Evolutionary conservation across 2,329 filamentous ascomycete genomes (phyloP).

Genomic region (Sarocladium brachiariae): DNA sequence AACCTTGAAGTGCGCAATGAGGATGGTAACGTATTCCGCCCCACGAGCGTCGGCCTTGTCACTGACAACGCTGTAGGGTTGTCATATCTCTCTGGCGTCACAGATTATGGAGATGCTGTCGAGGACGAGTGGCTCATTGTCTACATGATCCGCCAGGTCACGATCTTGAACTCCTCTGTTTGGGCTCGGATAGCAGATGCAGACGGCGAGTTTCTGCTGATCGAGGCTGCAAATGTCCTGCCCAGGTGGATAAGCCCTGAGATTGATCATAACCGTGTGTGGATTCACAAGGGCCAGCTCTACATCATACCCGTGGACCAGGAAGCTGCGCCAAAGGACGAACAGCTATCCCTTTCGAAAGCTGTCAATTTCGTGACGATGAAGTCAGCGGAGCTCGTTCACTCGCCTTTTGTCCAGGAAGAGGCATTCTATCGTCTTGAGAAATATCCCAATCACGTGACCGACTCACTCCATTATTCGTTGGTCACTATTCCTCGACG

Average conservation of each 20-base stretch:
- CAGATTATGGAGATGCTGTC: constrained; percentile 87
- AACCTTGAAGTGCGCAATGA: constrained; percentile 57
- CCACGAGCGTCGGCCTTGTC: neutral
- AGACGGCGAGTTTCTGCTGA: constrained; percentile 91
- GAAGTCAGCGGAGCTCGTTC: constrained; percentile 53
- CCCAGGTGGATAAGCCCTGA: constrained; percentile 91
- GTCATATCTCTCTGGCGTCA: constrained; percentile 65
- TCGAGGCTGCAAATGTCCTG: constrained; percentile 83
- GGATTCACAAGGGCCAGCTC: constrained; percentile 75
- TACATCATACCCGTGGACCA: constrained; percentile 59
- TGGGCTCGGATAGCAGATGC: constrained; percentile 82
- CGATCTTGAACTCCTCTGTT: constrained; percentile 60
- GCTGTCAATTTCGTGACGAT: constrained; percentile 56
- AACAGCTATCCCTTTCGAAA: constrained; percentile 52
- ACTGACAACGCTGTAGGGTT: constrained; percentile 31
- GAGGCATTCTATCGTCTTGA: constrained; percentile 86
- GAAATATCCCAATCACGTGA: constrained; percentile 74
- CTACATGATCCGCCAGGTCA: constrained; percentile 77
- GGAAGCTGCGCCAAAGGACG: constrained; percentile 22
- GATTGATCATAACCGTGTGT: constrained; percentile 79
- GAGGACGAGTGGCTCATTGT: constrained; percentile 98
- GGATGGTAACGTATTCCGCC: constrained; percentile 35
- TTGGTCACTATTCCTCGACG: constrained; percentile 71
- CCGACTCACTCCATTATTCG: constrained; percentile 68
- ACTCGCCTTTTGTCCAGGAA: constrained; percentile 69